Evolutionary conservation across 1,139 yeast species (phyloP), one percentile per base, ranked within the genome.

Genomic region (Hemisphaericaspora lyxosophila): DNA sequence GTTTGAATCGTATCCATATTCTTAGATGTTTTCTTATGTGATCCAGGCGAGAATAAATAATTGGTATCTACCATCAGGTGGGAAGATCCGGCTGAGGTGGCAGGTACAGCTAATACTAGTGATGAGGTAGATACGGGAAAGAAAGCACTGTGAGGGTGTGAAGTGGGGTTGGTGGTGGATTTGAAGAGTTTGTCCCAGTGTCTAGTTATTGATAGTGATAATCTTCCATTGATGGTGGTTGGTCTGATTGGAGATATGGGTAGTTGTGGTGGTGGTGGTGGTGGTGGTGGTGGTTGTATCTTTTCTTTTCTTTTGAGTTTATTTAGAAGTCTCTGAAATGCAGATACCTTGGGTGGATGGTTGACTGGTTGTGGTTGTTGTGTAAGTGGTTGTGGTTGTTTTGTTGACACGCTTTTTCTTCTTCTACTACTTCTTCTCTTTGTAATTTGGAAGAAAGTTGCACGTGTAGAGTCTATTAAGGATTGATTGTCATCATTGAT

Each of bases 1-100:
- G 41, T 35, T 8, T 44, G 40, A 22, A 42, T 44, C 14, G 42
- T 35, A 32, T 38, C 35, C 39, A 38, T 28, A 8, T 28, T 11
- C 9, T 28, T 17, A 4, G 9, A 17, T 28, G 22, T 28, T 7
- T 17, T 28, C 3, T n/a, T 17, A 17, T 18, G 7, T n/a, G 12
- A 15, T 2, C 23, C 23, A 5, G 23, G 22, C 5, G 31, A 28
- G 17, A 28, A 18, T 14, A 17, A n/a, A 11, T 11, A 12, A 18
- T 18, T 28, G n/a, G n/a, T n/a, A 4, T 28, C 30, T 15, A 27
- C 7, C 5, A 8, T 7, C 30, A 27, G 30, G 20, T 16, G 20
- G 11, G 19, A 3, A 2, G 30, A 17, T n/a, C n/a, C n/a, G n/a
- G n/a, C n/a, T n/a, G n/a, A n/a, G n/a, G n/a, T n/a, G n/a, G n/a